Conservation (phyloP, 805 yeast species). For the Metschnikowia chrysomelidarum region DNA sequence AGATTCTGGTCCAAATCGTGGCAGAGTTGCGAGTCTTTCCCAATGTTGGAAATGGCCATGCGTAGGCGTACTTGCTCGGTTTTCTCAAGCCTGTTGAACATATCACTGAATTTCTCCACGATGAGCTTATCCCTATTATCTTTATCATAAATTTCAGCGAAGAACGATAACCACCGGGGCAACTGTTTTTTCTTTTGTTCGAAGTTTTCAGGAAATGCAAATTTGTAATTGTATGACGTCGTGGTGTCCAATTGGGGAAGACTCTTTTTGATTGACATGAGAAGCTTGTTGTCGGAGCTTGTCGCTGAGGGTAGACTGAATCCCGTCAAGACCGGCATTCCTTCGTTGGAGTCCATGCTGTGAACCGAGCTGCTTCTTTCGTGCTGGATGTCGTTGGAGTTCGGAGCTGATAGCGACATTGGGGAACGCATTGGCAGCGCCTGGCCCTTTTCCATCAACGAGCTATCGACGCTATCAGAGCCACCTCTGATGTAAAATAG, state of each 20-base stretch:
- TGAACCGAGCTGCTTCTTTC: neutral
- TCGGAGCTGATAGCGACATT: constrained; percentile 11
- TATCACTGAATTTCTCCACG: constrained; percentile 24
- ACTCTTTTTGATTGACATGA: constrained; percentile 36
- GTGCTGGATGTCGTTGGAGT: constrained; percentile 8
- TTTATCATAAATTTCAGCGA: constrained; percentile 18
- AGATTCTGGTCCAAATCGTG: constrained; percentile 6
- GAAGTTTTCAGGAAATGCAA: constrained; percentile 23
- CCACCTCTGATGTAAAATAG: constrained; percentile 30
- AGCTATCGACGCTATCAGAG: constrained; percentile 15
- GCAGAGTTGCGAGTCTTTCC: constrained; percentile 11
- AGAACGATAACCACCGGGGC: constrained; percentile 35
- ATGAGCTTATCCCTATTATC: constrained; percentile 20
- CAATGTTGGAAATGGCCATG: constrained; percentile 26
- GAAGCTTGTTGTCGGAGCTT: constrained; percentile 33
- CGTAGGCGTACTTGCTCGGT: constrained; percentile 38
- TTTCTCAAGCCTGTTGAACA: constrained; percentile 39
- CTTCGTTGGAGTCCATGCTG: constrained; percentile 1
- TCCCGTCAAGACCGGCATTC: constrained; percentile 31
- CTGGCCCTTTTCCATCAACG: constrained; percentile 10
- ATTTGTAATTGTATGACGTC: constrained; percentile 21
- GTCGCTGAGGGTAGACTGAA: constrained; percentile 43
- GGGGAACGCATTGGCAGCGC: constrained; percentile 15
- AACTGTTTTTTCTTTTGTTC: constrained; percentile 16
- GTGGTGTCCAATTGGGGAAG: constrained; percentile 26